A percentile compares a stretch with the other conserved stretches of the same genome.
Conservation (phyloP, 331 rosid genomes). For the Acacia concinna region DNA sequence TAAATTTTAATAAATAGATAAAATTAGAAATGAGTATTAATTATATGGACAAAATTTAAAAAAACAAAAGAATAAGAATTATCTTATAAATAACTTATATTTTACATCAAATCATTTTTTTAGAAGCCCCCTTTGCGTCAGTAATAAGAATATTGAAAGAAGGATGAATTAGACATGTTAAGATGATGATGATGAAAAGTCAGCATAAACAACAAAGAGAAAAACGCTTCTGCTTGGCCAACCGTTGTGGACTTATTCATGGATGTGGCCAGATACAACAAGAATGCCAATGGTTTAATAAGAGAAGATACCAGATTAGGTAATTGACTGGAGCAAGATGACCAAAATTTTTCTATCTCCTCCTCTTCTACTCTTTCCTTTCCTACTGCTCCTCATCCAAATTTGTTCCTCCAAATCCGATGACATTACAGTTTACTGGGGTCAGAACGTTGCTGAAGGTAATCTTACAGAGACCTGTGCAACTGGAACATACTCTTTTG, state of each 20-base stretch:
- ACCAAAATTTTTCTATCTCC: neutral
- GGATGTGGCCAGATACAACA: neutral
- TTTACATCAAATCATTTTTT: too few relatives aligned
- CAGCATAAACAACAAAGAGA: too few relatives aligned
- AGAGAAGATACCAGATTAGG: neutral
- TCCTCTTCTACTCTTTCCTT: neutral
- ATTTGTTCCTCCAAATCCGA: slow-evolving; percentile 3
- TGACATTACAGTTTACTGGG: slow-evolving; percentile 39
- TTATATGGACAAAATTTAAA: too few relatives aligned
- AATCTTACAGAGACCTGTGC: slow-evolving; percentile 35
- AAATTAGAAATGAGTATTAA: too few relatives aligned
- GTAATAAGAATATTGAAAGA: too few relatives aligned
- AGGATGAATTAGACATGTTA: too few relatives aligned
- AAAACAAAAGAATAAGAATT: too few relatives aligned
- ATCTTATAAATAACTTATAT: too few relatives aligned
- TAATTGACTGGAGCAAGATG: neutral
- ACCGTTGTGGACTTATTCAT: neutral
- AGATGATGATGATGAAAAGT: too few relatives aligned
- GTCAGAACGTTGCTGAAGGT: slow-evolving; percentile 38
- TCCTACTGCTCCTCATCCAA: neutral
- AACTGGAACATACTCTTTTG: slow-evolving; percentile 30
- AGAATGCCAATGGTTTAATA: neutral
- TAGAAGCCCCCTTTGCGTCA: too few relatives aligned
- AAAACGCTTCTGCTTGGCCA: neutral
- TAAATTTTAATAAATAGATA: too few relatives aligned